A percentile compares a stretch with the other conserved stretches of the same genome.
phyloP scores from a whole-genome alignment of 768 basidiomycete genomes.

The Hygrocybe punicea region DNA sequence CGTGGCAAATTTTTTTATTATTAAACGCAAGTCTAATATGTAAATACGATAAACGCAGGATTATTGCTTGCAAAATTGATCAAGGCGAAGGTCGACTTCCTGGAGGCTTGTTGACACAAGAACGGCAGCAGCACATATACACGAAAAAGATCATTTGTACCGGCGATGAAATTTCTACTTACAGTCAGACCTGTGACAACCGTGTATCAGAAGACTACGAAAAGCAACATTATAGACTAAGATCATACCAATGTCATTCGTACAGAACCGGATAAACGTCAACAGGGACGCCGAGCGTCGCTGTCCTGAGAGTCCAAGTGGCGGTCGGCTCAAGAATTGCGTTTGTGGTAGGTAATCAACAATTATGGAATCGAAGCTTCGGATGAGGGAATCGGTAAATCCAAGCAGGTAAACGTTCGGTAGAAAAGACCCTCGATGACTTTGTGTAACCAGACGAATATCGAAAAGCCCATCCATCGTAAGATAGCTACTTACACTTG shows the following conservation, averaged over 20 bases:
- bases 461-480: slow-evolving; percentile 87
- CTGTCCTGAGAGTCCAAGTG: slow-evolving; percentile 73
- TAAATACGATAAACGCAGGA: too few species aligned
- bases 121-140: too few species aligned
- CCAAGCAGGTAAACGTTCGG: too few species aligned
- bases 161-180: too few species aligned
- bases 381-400: not conserved
- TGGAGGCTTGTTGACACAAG: too few species aligned
- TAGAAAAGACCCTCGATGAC: slow-evolving; percentile 73
- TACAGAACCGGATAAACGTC: slow-evolving; percentile 98
- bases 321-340: slow-evolving; percentile 73
- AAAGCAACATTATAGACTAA: not conserved
- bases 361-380: slow-evolving; percentile 71
- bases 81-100: too few species aligned
- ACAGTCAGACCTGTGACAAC: slow-evolving; percentile 64
- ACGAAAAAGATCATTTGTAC: too few species aligned
- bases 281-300: slow-evolving; percentile 77
- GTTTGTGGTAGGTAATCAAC: slow-evolving; percentile 90
- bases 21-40: too few species aligned
- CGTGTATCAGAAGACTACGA: not conserved
- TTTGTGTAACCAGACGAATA: slow-evolving; percentile 85
- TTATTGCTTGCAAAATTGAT: too few species aligned
- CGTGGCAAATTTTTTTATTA: slow-evolving; percentile 37
- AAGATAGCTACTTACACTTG: slow-evolving; percentile 71
- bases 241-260: slow-evolving; percentile 88